phyloP scores from a whole-genome alignment of 768 basidiomycete genomes.

The Fomitopsis serialis region DNA sequence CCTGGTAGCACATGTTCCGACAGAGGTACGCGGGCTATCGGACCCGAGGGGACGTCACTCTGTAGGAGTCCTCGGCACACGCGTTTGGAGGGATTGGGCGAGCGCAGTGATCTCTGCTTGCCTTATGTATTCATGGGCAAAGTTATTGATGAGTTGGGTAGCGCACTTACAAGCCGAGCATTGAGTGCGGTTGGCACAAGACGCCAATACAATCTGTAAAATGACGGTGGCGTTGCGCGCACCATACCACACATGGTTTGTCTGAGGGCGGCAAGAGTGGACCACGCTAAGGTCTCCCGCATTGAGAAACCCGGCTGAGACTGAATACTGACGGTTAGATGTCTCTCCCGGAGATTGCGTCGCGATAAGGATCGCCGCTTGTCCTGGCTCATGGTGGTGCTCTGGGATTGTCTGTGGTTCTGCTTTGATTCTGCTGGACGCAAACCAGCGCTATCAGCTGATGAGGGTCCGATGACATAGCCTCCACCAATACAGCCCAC shows the following conservation, averaged over 20 bases:
- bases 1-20: slow-evolving; percentile 20
- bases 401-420: not conserved
- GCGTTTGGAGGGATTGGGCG: not conserved
- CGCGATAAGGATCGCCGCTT: not conserved
- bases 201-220: not conserved
- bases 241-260: not conserved
- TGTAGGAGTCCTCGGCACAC: not conserved
- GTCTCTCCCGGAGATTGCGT: not conserved
- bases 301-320: not conserved
- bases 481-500: not conserved
- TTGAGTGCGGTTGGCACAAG: not conserved
- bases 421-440: not conserved
- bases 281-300: not conserved
- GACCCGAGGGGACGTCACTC: not conserved
- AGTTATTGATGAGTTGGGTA: not conserved
- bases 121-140: not conserved
- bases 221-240: not conserved
- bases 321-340: not conserved
- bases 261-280: not conserved
- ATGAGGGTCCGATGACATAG: not conserved
- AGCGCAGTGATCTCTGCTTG: not conserved
- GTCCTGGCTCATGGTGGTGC: not conserved
- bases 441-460: not conserved
- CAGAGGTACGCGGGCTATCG: not conserved
- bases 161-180: not conserved